phyloP scores from a whole-genome alignment of 1,284 basidiomycete genomes.

The Ustilago cynodontis region DNA sequence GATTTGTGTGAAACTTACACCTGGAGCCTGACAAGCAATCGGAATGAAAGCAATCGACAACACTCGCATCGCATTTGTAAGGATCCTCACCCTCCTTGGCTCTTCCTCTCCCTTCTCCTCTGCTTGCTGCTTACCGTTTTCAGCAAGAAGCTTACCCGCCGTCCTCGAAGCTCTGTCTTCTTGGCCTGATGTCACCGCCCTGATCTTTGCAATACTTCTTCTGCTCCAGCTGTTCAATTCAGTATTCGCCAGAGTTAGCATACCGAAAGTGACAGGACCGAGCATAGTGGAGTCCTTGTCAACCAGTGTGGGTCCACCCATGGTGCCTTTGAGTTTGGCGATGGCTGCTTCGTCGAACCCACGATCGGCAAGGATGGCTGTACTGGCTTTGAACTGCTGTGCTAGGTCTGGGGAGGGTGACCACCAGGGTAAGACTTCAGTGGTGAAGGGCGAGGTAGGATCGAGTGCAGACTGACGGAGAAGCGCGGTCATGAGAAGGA shows the following conservation, averaged over 20 bases:
- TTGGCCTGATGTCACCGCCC: constrained; percentile 21
- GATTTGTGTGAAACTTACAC: constrained; percentile 74
- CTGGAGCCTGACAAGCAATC: constrained; percentile 81
- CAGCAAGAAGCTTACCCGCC: constrained; percentile 26
- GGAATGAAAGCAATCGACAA: constrained; percentile 80
- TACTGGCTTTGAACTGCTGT: constrained; percentile 52
- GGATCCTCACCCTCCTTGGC: constrained; percentile 71
- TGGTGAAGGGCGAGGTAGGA: constrained; percentile 40
- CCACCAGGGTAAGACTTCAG: constrained; percentile 66
- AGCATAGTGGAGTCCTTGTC: constrained; percentile 62
- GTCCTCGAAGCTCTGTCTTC: constrained; percentile 30
- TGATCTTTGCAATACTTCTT: constrained; percentile 38
- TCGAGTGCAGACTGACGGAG: constrained; percentile 56
- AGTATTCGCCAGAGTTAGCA: constrained; percentile 62
- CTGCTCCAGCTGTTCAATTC: constrained; percentile 62
- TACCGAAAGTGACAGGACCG: constrained; percentile 61
- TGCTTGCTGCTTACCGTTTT: not conserved
- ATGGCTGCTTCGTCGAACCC: constrained; percentile 57
- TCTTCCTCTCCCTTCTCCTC: constrained; percentile 43
- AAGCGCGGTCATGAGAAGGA: constrained; percentile 58
- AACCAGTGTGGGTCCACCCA: constrained; percentile 61
- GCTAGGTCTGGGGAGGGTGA: constrained; percentile 57
- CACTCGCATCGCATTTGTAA: constrained; percentile 77
- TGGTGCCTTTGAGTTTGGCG: constrained; percentile 50
- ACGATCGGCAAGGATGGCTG: constrained; percentile 58